Percentiles rank a stretch among this genome's conserved stretches.
Conservation (phyloP, 2,329 filamentous ascomycete genomes). For the Fusarium stilboides region DNA sequence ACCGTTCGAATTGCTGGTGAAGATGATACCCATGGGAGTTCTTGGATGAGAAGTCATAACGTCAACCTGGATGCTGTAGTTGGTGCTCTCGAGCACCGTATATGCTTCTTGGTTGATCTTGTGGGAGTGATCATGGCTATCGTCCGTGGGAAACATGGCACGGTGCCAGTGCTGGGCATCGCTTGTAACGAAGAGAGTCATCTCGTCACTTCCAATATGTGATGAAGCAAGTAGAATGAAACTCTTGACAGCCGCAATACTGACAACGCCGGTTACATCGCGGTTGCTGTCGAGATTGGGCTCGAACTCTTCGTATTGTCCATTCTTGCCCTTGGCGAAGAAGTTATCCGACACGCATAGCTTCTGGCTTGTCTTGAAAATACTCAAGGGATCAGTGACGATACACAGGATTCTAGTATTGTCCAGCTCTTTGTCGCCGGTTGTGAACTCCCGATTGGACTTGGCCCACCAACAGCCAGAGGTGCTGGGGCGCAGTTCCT, state of each 20-base stretch:
- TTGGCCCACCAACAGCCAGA: conserved; percentile 91
- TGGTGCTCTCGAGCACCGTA: conserved; percentile 94
- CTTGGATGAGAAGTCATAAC: conserved; percentile 80
- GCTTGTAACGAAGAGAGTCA: conserved; percentile 90
- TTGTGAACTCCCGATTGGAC: conserved; percentile 79
- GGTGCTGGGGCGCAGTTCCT: conserved; percentile 77
- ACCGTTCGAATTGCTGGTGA: conserved; percentile 97
- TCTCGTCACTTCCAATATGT: conserved; percentile 85
- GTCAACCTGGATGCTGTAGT: conserved; percentile 97
- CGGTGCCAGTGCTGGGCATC: conserved; percentile 91
- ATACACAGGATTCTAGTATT: conserved; percentile 85
- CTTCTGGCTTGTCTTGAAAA: conserved; percentile 80
- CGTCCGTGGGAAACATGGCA: conserved; percentile 87
- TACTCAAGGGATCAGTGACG: conserved; percentile 78
- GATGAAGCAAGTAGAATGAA: conserved; percentile 88
- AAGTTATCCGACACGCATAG: conserved; percentile 87
- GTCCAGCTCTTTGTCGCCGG: conserved; percentile 76
- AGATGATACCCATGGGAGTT: conserved; percentile 86
- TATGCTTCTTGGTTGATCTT: conserved; percentile 85
- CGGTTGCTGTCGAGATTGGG: conserved; percentile 81
- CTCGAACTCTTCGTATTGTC: conserved; percentile 75
- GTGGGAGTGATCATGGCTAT: conserved; percentile 79
- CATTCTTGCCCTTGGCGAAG: conserved; percentile 70
- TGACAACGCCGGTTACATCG: conserved; percentile 84
- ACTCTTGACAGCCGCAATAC: conserved; percentile 86